A percentile compares a stretch with the other conserved stretches of the same genome.
phyloP scores from a whole-genome alignment of 1,284 basidiomycete genomes.

The Cutaneotrichosporon spelunceum region DNA sequence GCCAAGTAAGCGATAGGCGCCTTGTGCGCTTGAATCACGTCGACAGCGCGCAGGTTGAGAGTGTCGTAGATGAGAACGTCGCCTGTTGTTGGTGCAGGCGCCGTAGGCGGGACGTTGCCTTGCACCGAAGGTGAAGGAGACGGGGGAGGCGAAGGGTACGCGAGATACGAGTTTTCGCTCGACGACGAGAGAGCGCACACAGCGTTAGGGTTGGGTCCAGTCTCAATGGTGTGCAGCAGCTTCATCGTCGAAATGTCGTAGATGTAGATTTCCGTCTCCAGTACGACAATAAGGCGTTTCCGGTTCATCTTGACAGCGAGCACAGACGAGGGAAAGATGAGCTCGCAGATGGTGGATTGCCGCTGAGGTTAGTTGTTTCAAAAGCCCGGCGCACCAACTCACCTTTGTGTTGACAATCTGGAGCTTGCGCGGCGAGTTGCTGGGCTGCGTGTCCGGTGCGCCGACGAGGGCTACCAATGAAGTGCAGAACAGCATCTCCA shows the following conservation, averaged over 20 bases:
- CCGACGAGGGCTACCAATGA: conserved; percentile 95
- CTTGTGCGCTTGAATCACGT: conserved; percentile 97
- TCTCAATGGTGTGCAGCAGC: conserved; percentile 94
- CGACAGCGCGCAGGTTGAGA: conserved; percentile 80
- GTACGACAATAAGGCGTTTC: conserved; percentile 89
- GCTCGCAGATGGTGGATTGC: conserved; percentile 97
- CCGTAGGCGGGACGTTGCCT: conserved; percentile 43
- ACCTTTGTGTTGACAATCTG: conserved; percentile 99
- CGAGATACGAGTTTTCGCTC: conserved; percentile 93
- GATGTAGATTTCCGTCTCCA: conserved; percentile 95
- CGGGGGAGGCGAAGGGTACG: conserved; percentile 90
- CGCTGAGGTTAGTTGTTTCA: conserved; percentile 57
- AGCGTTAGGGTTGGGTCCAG: conserved; percentile 89
- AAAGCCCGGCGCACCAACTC: conserved; percentile 25
- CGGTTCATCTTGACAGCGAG: conserved; percentile 95
- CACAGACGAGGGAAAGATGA: conserved; percentile 93
- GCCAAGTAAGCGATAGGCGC: conserved; percentile 82
- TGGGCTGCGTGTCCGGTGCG: conserved; percentile 75
- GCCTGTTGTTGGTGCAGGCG: conserved; percentile 60
- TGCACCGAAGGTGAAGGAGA: conserved; percentile 57
- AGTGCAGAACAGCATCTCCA: conserved; percentile 99
- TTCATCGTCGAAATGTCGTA: conserved; percentile 99
- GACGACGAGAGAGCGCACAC: conserved; percentile 92
- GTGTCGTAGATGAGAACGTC: conserved; percentile 94
- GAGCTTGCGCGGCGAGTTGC: conserved; percentile 81